Conservation (phyloP, 2,329 filamentous ascomycete species). For the Alternaria consortialis region DNA sequence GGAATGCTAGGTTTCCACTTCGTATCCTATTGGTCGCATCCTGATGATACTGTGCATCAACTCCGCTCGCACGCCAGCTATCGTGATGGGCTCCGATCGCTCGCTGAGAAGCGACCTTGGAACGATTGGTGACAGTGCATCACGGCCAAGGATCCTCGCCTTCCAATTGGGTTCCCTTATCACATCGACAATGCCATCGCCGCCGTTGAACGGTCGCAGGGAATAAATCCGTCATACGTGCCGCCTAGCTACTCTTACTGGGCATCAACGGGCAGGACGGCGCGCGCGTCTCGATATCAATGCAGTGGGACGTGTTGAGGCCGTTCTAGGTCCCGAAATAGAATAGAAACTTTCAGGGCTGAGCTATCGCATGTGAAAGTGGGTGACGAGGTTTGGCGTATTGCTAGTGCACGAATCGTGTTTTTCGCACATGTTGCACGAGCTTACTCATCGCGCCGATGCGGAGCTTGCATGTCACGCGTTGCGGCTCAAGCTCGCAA, state of each 20-base stretch:
- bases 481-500: constrained; percentile 20
- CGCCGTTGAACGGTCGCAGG: constrained; percentile 12
- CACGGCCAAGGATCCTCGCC: neutral
- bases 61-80: constrained; percentile 9
- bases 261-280: constrained; percentile 13
- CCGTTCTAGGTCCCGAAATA: constrained; percentile 14
- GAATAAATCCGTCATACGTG: constrained; percentile 20
- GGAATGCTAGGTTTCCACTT: neutral
- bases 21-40: neutral
- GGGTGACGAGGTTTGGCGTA: constrained; percentile 10
- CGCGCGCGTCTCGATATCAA: constrained; percentile 16
- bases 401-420: constrained; percentile 17
- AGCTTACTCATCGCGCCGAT: constrained; percentile 18
- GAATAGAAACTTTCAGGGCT: neutral
- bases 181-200: neutral
- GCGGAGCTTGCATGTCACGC: constrained; percentile 2
- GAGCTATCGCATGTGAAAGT: constrained; percentile 30
- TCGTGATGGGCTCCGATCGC: neutral
- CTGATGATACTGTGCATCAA: neutral
- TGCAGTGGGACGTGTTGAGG: constrained; percentile 16
- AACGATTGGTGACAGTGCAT: constrained; percentile 6
- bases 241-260: constrained; percentile 10
- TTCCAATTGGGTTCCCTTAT: constrained; percentile 17
- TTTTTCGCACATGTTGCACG: constrained; percentile 6
- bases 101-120: constrained; percentile 6